Base-by-base conservation (phyloP, 768 basidiomycete species). In the Xerocomellus amylosporus region DNA sequence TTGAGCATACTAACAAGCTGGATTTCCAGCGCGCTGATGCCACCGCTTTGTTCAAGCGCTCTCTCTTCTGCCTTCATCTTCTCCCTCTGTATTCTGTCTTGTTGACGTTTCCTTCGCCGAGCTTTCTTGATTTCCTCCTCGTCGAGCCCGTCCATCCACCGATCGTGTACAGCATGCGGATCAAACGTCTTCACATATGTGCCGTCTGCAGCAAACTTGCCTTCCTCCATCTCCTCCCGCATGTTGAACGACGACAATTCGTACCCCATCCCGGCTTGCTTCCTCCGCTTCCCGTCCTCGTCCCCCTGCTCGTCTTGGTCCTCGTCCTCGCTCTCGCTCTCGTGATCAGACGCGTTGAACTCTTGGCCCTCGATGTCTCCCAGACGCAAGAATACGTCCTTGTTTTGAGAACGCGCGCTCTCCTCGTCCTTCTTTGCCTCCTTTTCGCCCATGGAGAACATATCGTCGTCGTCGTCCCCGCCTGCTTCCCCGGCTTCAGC, bases 341-440 rank as follows among this genome's bases (percentile, higher is more conserved):
- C 81, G 62, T 41, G 34, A 19, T 59, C 71, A 5, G 58, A 60
- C 24, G 56, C 65, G 55, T 71, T 62, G 24, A 99, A 98, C 67
- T 94, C 95, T 69, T 99, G 97, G 0, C 97, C 97, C 70, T 98
- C 95, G 64, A 98, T 96, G 68, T 99, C 96, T 8, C 92, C 92
- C 17, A 98, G 75, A 46, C 90, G 80, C 71, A 99, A 74, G 68
- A 80, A 97, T 65, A 85, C 83, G 58, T 85, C 81, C 65, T 83
- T 81, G 71, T 84, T 78, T 66, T 73, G 84, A 72, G 78, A 81
- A 50, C 59, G 58, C 33, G 60, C 61, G n/a, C 72, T 75, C 12
- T 77, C 74, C 19, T 74, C 64, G 40, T 72, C 71, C 36, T 73
- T 74, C 61, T 79, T 79, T 40, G 82, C 79, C 44, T 80, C 80